Conservation (phyloP, 495 filamentous ascomycete species). For the Cetradonia linearis region DNA sequence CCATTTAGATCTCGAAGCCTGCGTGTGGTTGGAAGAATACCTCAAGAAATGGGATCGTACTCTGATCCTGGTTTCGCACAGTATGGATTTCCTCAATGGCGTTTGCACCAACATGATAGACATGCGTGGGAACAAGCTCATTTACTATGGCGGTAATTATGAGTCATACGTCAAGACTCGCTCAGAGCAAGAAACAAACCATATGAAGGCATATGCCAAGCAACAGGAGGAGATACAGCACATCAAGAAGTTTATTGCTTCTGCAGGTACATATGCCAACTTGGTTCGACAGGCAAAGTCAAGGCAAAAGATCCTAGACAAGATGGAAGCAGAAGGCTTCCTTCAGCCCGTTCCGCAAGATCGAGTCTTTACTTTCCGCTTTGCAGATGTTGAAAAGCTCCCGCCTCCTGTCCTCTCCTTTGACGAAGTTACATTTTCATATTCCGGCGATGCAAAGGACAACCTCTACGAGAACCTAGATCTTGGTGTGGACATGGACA, state of each 20-base stretch:
- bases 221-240: conserved; percentile 98
- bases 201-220: conserved; percentile 97
- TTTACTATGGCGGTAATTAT: conserved; percentile 99
- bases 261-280: conserved; percentile 99
- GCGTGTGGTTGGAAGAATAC: conserved; percentile 99
- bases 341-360: conserved; percentile 82
- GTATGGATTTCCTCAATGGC: conserved; percentile 97
- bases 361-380: conserved; percentile 94
- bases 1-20: conserved; percentile 98
- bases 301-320: conserved; percentile 98
- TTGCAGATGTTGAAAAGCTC: conserved; percentile 96
- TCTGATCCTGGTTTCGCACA: conserved; percentile 94
- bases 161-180: conserved; percentile 96
- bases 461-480: conserved; percentile 94
- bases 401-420: conserved; percentile 93
- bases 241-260: conserved; percentile 99
- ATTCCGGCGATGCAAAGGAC: conserved; percentile 79
- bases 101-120: conserved; percentile 99
- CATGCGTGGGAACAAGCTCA: conserved; percentile 79
- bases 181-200: conserved; percentile 89
- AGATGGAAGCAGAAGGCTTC: conserved; percentile 99
- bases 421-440: conserved; percentile 95
- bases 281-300: conserved; percentile 98
- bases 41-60: conserved; percentile 99
- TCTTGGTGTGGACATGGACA: conserved; percentile 99